Evolutionary conservation across 805 yeast genomes (phyloP).

Genomic region (Metschnikowia dekortorum): DNA sequence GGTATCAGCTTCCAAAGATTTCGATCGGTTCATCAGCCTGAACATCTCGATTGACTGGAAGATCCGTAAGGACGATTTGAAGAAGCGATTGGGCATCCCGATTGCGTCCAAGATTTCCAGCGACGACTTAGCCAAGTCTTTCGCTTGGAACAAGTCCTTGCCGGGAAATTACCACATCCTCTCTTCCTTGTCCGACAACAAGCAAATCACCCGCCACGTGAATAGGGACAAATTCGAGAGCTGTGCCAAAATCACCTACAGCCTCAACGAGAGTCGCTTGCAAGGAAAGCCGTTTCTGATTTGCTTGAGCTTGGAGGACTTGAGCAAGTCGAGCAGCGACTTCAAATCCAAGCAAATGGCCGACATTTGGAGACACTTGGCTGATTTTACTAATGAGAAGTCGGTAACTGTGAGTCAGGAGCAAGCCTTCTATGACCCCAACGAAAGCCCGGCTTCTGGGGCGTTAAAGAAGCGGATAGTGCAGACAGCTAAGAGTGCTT

Average conservation of each 20-base stretch:
- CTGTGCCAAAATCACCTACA: slow-evolving; percentile 67
- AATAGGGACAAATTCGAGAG: slow-evolving; percentile 61
- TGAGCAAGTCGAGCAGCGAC: slow-evolving; percentile 55
- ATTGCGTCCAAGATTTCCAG: slow-evolving; percentile 9
- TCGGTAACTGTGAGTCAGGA: slow-evolving; percentile 31
- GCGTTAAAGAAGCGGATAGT: slow-evolving; percentile 44
- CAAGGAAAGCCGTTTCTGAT: slow-evolving; percentile 49
- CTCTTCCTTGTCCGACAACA: slow-evolving; percentile 25
- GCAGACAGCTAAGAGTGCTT: slow-evolving; percentile 50
- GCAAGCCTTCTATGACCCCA: slow-evolving; percentile 26
- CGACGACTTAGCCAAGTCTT: slow-evolving; percentile 21
- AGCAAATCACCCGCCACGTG: slow-evolving; percentile 26
- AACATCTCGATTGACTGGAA: slow-evolving; percentile 83
- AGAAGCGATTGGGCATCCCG: slow-evolving; percentile 60
- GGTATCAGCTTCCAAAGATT: slow-evolving; percentile 70
- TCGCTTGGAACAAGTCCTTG: slow-evolving; percentile 33
- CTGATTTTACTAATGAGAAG: slow-evolving; percentile 40
- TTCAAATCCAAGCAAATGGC: slow-evolving; percentile 64
- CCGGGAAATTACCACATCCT: slow-evolving; percentile 31
- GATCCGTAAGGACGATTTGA: slow-evolving; percentile 66
- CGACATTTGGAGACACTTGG: slow-evolving; percentile 70
- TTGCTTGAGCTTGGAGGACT: slow-evolving; percentile 54
- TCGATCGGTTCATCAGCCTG: slow-evolving; percentile 69
- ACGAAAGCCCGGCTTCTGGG: slow-evolving; percentile 10
- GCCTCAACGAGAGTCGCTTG: slow-evolving; percentile 67